Conservation (phyloP, 2,329 filamentous ascomycete species). For the Cladophialophora chaetospira region DNA sequence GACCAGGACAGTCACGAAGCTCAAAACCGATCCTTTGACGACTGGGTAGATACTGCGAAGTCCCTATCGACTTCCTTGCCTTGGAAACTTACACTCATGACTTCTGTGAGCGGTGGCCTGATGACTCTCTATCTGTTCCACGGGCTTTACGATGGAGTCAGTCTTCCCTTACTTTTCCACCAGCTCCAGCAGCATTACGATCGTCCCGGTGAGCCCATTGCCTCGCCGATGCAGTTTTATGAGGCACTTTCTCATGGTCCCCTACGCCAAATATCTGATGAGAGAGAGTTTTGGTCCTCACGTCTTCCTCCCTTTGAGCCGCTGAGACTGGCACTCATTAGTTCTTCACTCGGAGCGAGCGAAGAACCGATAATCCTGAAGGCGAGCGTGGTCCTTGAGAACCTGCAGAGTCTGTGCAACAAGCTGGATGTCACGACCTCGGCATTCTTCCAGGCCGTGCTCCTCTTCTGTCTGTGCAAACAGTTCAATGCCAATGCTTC, state of each 20-base stretch:
- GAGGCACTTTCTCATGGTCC: constrained; percentile 71
- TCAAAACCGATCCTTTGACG: constrained; percentile 41
- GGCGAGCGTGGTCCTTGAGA: constrained; percentile 40
- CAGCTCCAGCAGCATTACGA: constrained; percentile 58
- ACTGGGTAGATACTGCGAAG: constrained; percentile 60
- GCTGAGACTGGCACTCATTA: constrained; percentile 3
- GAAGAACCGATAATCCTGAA: not conserved
- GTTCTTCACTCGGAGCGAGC: not conserved
- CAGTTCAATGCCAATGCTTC: constrained; percentile 53
- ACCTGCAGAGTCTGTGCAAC: constrained; percentile 57
- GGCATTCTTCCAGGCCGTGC: constrained; percentile 73
- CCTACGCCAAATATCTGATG: constrained; percentile 52
- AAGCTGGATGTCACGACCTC: constrained; percentile 74
- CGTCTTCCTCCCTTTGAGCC: constrained; percentile 25
- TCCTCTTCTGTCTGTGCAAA: constrained; percentile 64
- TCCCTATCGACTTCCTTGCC: constrained; percentile 38
- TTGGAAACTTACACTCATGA: constrained; percentile 40
- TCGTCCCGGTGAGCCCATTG: not conserved
- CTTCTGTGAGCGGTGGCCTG: constrained; percentile 32
- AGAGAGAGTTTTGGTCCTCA: constrained; percentile 67
- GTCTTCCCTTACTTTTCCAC: constrained; percentile 68
- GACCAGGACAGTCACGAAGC: constrained; percentile 48
- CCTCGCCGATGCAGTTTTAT: constrained; percentile 38
- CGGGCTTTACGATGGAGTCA: constrained; percentile 81
- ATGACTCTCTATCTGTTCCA: constrained; percentile 77